A percentile compares a stretch with the other conserved stretches of the same genome.
Conservation (phyloP, 805 yeast species). For the Peterozyma xylosa region DNA sequence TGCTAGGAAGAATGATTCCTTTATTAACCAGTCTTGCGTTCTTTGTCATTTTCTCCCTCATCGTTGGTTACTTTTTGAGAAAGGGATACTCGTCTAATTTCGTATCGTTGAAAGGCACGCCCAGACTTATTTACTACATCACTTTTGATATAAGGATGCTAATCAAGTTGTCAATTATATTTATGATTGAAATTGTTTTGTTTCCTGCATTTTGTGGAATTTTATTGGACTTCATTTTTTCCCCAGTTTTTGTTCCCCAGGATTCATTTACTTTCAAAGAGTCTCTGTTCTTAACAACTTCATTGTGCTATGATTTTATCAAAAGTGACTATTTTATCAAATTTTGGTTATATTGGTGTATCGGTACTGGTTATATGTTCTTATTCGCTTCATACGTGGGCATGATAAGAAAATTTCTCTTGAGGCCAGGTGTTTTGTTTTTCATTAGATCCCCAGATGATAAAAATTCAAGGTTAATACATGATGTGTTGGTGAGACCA, state of each 20-base stretch:
- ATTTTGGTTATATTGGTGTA: conserved; percentile 43
- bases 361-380: conserved; percentile 85
- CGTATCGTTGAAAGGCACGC: conserved; percentile 39
- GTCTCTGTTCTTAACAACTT: conserved; percentile 1
- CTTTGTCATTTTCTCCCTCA: conserved; percentile 16
- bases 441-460: conserved; percentile 94
- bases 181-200: conserved; percentile 70
- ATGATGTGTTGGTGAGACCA: conserved; percentile 80
- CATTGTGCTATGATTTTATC: conserved; percentile 1
- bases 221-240: conserved; percentile 59
- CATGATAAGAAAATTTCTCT: conserved; percentile 62
- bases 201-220: conserved; percentile 87
- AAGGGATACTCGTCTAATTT: not conserved
- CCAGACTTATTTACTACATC: conserved; percentile 42
- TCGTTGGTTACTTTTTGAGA: not conserved
- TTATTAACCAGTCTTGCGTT: conserved; percentile 23
- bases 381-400: conserved; percentile 81
- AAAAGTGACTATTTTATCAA: conserved; percentile 4
- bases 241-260: conserved; percentile 41
- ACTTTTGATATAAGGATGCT: conserved; percentile 54
- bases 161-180: conserved; percentile 65
- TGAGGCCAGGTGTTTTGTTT: conserved; percentile 84
- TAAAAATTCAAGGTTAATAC: conserved; percentile 78
- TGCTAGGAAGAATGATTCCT: conserved; percentile 29
- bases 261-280: conserved; percentile 5